Evolutionary conservation across 345 rosid species (phyloP).

Genomic region (Eucalyptus urophylla): DNA sequence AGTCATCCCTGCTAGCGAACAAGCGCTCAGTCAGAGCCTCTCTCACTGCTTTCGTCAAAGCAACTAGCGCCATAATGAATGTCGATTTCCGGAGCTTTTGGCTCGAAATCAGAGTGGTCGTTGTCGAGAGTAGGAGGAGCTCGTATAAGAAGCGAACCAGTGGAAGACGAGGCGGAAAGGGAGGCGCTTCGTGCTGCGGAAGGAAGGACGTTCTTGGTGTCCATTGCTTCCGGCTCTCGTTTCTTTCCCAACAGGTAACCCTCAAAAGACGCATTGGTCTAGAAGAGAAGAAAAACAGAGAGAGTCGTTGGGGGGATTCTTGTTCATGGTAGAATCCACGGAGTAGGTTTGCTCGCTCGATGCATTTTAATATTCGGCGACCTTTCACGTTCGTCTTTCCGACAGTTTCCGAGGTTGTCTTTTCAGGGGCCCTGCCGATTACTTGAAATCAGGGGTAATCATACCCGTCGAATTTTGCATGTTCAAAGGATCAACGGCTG

Average conservation of each 20-base stretch:
- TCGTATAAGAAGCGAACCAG: constrained; percentile 35
- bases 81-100: constrained; percentile 2
- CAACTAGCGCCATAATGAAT: neutral
- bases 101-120: constrained; percentile 18
- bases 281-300: too few species aligned
- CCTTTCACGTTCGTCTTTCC: neutral
- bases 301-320: neutral
- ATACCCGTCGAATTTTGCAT: neutral
- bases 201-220: too few species aligned
- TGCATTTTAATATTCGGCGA: too few species aligned
- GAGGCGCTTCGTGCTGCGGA: too few species aligned
- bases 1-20: constrained; percentile 3
- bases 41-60: neutral
- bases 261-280: too few species aligned
- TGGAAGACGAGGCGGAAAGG: neutral
- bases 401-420: neutral
- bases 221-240: too few species aligned
- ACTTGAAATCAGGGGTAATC: neutral
- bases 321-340: neutral
- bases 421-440: neutral
- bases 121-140: constrained; percentile 57
- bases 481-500: neutral
- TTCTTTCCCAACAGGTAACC: too few species aligned
- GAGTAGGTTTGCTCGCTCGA: neutral
- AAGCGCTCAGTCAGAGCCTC: constrained; percentile 10